Evolutionary conservation across 305 asterid species (phyloP), one percentile per base, ranked within the genome.

Genomic region (Nicotiana rustica): DNA sequence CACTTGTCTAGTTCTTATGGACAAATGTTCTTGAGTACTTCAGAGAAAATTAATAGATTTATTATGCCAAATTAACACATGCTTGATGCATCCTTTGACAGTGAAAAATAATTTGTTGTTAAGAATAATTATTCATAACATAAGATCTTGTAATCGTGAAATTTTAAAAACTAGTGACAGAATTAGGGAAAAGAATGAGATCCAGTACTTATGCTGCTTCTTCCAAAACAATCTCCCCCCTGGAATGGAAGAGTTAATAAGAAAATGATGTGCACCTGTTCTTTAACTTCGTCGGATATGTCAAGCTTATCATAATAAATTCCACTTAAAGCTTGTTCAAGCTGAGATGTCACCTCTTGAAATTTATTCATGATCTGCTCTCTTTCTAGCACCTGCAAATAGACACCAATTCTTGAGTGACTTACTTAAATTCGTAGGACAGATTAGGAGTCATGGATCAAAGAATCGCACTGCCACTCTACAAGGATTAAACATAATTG

Each of bases 201-300:
- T 75, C 44, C 31, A 35, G 66, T 29, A 75, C 29, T 55, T 15
- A 9, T 52, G 19, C 55, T 52, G 25, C 64, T 52, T 52, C 64
- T 52, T 75, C 80, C 80, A 29, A 38, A 75, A 75, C 38, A 75
- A 25, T 4, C 29, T 29, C 29, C 66, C 44, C 41, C 13, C 52
- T 29, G 65, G 29, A 75, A 25, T 47, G 79, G 59, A 25, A 75
- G 80, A 29, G 49, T 29, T 52, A 75, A 75, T 75, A 52, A 17
- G 80, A 76, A 76, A 76, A 76, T 31, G 49, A 9, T 55, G 31
- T 15, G 66, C 33, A 95, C 99, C 94, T 95, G 99, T 84, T 95
- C 99, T 86, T 93, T 92, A 57, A 95, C 97, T 90, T 95, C 99
- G 86, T 95, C 97, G 5, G 99, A 89, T 77, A 95, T 89, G 86